These are phyloP conservation scores for Trypanosoma mega DNA, from an alignment of 208 protist species.

Conservation along the genomic window DNA sequence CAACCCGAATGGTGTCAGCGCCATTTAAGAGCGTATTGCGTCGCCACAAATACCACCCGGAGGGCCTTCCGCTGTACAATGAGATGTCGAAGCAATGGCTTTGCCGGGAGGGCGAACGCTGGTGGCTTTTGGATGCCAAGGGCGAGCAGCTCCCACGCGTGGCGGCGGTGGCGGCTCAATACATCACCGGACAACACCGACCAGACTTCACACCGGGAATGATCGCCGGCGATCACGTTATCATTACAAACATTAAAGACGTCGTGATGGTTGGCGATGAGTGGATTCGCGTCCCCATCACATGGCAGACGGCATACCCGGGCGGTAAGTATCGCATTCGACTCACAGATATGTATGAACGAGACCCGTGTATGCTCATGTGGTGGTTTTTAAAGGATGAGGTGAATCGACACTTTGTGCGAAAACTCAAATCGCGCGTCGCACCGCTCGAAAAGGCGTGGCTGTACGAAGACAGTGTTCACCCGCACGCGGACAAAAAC, in stretches of 20 bases:
- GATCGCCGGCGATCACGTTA: conserved; percentile 87
- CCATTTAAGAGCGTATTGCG: conserved; percentile 91
- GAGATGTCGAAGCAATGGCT: conserved; percentile 92
- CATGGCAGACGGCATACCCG: conserved; percentile 91
- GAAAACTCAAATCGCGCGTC: conserved; percentile 87
- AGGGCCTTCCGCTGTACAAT: conserved; percentile 88
- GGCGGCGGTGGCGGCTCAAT: conserved; percentile 77
- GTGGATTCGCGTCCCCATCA: conserved; percentile 89
- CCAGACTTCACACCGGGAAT: conserved; percentile 90
- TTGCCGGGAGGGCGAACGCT: conserved; percentile 85
- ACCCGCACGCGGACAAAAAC: conserved; percentile 86
- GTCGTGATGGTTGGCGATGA: conserved; percentile 89
- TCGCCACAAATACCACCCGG: conserved; percentile 86
- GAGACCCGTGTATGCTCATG: conserved; percentile 93
- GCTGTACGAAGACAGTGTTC: conserved; percentile 87
- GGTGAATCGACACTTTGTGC: conserved; percentile 89
- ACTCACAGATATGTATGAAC: conserved; percentile 91
- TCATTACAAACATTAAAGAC: conserved; percentile 91
- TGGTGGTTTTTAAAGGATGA: conserved; percentile 92
- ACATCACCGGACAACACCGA: conserved; percentile 89
- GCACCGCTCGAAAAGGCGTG: conserved; percentile 92
- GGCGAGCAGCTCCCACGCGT: conserved; percentile 88
- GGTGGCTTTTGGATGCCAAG: conserved; percentile 88
- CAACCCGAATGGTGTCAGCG: conserved; percentile 29
- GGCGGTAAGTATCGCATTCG: conserved; percentile 90